Base-by-base conservation (phyloP, 2,329 filamentous ascomycete genomes). In the Colletotrichum eleusines region DNA sequence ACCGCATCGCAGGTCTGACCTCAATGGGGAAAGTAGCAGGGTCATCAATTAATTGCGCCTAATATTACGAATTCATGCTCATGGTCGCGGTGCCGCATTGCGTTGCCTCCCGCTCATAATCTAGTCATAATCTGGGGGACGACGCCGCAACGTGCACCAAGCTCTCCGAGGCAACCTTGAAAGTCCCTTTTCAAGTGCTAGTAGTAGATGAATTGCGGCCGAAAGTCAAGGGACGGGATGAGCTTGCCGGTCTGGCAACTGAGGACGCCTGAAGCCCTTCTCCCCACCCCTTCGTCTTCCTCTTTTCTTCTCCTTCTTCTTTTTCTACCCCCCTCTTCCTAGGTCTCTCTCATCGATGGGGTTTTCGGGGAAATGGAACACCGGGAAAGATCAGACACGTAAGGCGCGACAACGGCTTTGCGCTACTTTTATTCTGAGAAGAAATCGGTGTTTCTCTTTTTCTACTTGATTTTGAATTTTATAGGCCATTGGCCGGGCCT, bases 21-120 rank as follows among this genome's bases (percentile, higher is more conserved):
- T 58, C 42, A 53, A 51, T 38, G 26, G 63, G 40, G 50, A 53
- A 51, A 58, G 50, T 50, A 53, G 42, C 64, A 63, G 53, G 53
- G 46, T 69, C n/a, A 35, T 53, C 53, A 31, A 66, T 70, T 70
- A 28, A 72, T 70, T 72, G 55, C 53, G 26, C n/a, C 66, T 54
- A 48, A 72, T 61, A 65, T 69, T 70, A 61, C 69, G 20, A 60
- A 31, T 65, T 70, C 60, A 70, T 72, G 69, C 69, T n/a, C 40
- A 38, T 62, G 40, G 53, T 40, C 54, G 48, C 42, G 38, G 12
- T 26, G 40, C 40, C 35, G 46, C 48, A 46, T 70, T 54, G 59
- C 54, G 63, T 65, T 42, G 42, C 58, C 50, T 35, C 33, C 23
- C 23, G 54, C 46, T 48, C 31, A 55, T 42, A 69, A 66, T 40